Evolutionary conservation across 257 asterid species (phyloP).

Genomic region (Forsythia suspensa): DNA sequence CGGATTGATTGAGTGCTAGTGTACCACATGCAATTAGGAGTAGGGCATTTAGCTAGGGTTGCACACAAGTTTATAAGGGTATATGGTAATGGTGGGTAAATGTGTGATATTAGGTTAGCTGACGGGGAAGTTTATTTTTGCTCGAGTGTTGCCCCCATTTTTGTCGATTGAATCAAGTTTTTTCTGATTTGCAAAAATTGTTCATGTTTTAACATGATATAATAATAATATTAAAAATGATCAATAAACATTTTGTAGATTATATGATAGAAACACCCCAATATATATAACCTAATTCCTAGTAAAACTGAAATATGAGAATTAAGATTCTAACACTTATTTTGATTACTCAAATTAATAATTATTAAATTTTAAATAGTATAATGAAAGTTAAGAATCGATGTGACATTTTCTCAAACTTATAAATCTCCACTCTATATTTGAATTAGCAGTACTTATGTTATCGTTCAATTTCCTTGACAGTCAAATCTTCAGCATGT

Average conservation of each 20-base stretch:
- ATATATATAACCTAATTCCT: background rate
- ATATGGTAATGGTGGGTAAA: background rate
- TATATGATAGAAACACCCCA: background rate
- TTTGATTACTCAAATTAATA: background rate
- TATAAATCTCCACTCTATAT: background rate
- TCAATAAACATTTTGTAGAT: background rate
- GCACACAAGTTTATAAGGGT: conserved; percentile 1
- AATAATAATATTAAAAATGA: background rate
- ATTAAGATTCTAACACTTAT: background rate
- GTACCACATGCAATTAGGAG: conserved; percentile 9
- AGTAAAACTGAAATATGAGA: background rate
- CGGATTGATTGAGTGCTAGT: background rate
- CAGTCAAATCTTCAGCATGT: background rate
- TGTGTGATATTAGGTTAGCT: background rate
- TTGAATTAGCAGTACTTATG: background rate
- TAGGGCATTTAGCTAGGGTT: conserved; percentile 10
- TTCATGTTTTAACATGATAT: background rate
- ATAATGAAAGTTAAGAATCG: no score
- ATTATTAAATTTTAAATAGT: no score
- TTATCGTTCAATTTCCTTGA: background rate
- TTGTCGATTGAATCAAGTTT: conserved; percentile 3
- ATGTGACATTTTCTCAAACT: background rate
- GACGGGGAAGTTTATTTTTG: conserved; percentile 9
- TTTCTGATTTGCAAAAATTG: background rate
- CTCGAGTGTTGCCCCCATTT: background rate